Evolutionary conservation across 768 basidiomycete genomes (phyloP), one percentile per base, ranked within the genome.

Genomic region (Mycena crocata): DNA sequence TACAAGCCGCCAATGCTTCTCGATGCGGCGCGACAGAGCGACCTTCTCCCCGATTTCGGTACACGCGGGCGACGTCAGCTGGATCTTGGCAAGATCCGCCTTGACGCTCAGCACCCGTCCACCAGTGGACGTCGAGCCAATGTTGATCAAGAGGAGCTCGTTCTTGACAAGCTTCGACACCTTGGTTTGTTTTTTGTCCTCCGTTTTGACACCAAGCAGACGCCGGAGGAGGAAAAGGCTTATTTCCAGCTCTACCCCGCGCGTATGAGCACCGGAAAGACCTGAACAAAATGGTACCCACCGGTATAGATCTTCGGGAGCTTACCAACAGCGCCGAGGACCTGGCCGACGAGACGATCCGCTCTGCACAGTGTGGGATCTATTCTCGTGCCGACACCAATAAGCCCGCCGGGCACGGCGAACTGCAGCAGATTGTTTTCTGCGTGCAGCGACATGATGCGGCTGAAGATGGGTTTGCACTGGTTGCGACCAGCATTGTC

Each of bases 131-230:
- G 96, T 98, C 24, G 95, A 97, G 23, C 97, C 96, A 63, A 99
- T 98, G 83, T 99, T 99, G 85, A 99, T 96, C 67, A 99, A 87
- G 3, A 98, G 81, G 2, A 96, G 86, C 80, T 98, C 96, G 79
- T 92, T 92, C 81, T 97, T 97, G 64, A 89, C 86, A 48, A 98
- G 87, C 79, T 98, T 98, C 57, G 93, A 85, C 26, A 95, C 94
- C 80, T 96, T 99, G 24, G 98, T 98, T 78, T 96, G 94, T 79
- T 98, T 99, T 84, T 96, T 98, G 83, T 99, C 98, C 79, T 98
- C 97, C 26, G 96, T 95, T 80, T 96, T 96, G 68, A 99, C 98
- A 77, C 98, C 97, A n/a, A 99, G 88, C 58, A 99, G 82, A 65
- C 98, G 90, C 66, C 98, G 93, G 35, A 99, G 91, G 34, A 99